Percentiles rank a stretch among this genome's conserved stretches.
Conservation (phyloP, 345 rosid species). For the Reutealis trisperma region DNA sequence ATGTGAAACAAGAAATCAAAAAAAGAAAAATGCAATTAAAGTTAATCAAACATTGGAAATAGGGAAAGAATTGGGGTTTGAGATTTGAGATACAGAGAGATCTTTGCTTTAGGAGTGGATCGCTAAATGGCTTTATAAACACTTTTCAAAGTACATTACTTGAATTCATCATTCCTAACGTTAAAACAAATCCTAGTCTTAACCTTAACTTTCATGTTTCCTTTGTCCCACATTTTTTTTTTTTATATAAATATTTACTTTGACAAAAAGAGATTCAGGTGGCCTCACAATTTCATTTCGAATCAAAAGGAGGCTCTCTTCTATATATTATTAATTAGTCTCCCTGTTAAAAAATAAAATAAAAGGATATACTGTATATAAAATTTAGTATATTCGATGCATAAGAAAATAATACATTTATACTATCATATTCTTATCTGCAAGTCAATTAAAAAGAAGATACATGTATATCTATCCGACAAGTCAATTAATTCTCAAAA, state of each 20-base stretch:
- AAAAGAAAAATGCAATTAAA: constrained; percentile 12
- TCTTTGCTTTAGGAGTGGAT: neutral
- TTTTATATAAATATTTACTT: constrained; percentile 4
- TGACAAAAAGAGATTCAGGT: constrained; percentile 18
- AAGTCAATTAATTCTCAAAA: no score
- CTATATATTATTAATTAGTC: neutral
- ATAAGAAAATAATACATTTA: no score
- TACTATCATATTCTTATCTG: no score
- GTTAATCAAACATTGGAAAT: constrained; percentile 51
- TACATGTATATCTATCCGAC: no score
- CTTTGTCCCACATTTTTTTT: constrained; percentile 15
- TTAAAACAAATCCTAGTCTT: constrained; percentile 18
- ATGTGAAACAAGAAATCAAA: neutral
- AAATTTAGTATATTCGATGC: no score
- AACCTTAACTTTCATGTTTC: constrained; percentile 23
- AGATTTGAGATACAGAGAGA: constrained; percentile 24
- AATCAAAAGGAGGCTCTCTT: neutral
- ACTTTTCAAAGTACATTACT: constrained; percentile 36
- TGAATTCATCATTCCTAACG: constrained; percentile 26
- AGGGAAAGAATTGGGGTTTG: constrained; percentile 53
- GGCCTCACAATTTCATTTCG: neutral
- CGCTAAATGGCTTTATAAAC: constrained; percentile 43
- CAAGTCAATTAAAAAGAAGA: no score
- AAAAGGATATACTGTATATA: no score
- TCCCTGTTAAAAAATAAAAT: no score